phyloP scores from a whole-genome alignment of 2,329 filamentous ascomycete genomes.

The Cryphonectria carpinicola region DNA sequence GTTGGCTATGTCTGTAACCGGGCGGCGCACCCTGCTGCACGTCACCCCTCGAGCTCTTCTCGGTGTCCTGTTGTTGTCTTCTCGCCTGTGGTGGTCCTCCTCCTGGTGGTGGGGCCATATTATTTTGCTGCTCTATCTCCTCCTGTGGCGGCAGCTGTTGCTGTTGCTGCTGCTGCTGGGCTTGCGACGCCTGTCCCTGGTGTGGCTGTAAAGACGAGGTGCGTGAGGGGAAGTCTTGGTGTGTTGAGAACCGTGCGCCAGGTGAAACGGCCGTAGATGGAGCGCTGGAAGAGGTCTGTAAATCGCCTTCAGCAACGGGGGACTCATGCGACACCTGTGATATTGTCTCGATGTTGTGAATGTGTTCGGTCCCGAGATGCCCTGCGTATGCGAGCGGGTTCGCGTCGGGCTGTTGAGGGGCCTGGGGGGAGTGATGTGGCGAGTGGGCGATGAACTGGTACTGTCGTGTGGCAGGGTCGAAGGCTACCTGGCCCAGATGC shows the following conservation, averaged over 20 bases:
- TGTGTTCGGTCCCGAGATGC: constrained; percentile 44
- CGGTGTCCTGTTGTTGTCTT: constrained; percentile 54
- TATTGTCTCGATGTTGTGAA: constrained; percentile 60
- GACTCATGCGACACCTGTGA: constrained; percentile 68
- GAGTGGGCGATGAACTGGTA: constrained; percentile 34
- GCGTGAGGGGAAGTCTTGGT: constrained; percentile 42
- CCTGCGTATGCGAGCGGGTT: constrained; percentile 42
- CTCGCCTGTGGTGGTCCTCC: constrained; percentile 49
- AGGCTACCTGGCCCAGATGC: constrained; percentile 43
- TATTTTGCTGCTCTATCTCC: constrained; percentile 28
- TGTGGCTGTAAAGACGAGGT: constrained; percentile 36
- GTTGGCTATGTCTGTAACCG: constrained; percentile 56
- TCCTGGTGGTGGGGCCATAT: constrained; percentile 54
- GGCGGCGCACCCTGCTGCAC: constrained; percentile 53
- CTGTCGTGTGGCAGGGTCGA: constrained; percentile 42
- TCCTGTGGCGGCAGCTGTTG: constrained; percentile 38
- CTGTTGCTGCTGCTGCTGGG: constrained; percentile 30
- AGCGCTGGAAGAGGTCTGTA: constrained; percentile 42
- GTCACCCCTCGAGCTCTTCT: constrained; percentile 49
- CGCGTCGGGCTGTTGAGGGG: constrained; percentile 38
- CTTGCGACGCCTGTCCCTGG: constrained; percentile 33
- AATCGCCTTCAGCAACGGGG: constrained; percentile 54
- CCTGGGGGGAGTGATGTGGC: constrained; percentile 36
- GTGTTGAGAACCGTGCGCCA: constrained; percentile 45
- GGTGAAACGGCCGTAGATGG: constrained; percentile 47